Evolutionary conservation across 2,329 filamentous ascomycete species (phyloP), one percentile per base, ranked within the genome.

Genomic region (Chrysoporthe deuterocubensis): DNA sequence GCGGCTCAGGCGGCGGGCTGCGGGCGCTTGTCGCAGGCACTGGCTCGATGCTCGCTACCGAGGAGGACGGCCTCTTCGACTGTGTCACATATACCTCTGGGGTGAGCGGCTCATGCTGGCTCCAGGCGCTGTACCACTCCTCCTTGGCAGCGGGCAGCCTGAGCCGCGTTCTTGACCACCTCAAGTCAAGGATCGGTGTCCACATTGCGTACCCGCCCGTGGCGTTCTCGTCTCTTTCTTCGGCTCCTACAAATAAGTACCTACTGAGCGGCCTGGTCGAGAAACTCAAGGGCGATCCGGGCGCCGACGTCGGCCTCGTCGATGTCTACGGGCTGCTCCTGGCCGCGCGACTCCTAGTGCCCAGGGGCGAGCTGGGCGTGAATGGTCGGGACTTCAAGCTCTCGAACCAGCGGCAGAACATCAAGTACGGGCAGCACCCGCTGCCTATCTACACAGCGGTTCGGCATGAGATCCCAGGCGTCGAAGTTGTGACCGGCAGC

Each of bases 381-480:
- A 87, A 92, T 67, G 88, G 92, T 48, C 82, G 84, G 68, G 94
- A 98, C 77, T 90, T 97, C 73, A 98, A 98, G 76, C 82, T 99
- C 16, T 98, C 95, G 0, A 95, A 92, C 73, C 96, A 99, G 78
- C 85, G 89, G 67, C 84, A 87, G 18, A 93, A 91, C 72, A 84
- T 96, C 26, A 87, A 92, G 63, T 86, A 90, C 69, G 96, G 96
- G 1, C 87, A 91, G 58, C 87, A 95, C 68, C 96, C 96, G 0
- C 81, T 99, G 72, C 96, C 96, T 0, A 97, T 99, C 62, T 99
- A 99, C 75, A 97, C 95, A 0, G 93, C 93, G 0, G 95, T 99
- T 0, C 89, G 96, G 8, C 96, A 99, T 75, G 96, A 99, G 77
- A 98, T 99, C 34, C 96, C 95, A 0, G 81, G 90, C 8, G 78